These are phyloP conservation scores for Aspergillus hancockii DNA, from an alignment of 495 filamentous ascomycete species.

Conservation along the genomic window DNA sequence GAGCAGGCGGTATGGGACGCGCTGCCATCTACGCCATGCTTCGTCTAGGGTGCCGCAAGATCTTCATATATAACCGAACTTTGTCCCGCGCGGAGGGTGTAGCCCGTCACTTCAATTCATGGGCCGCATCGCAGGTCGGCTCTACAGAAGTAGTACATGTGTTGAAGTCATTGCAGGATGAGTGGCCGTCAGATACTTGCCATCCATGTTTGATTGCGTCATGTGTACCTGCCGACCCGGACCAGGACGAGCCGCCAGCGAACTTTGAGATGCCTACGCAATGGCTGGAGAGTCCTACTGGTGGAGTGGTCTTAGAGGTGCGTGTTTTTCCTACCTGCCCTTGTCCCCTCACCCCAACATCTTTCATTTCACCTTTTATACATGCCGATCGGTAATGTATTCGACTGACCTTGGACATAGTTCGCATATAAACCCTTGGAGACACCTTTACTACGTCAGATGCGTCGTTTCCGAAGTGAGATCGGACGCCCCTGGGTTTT, in stretches of 20 bases:
- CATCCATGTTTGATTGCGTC: conserved; percentile 75
- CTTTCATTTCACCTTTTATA: background rate
- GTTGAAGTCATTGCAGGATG: conserved; percentile 54
- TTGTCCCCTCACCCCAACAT: background rate
- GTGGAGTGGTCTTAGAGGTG: conserved; percentile 78
- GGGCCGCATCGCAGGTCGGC: conserved; percentile 45
- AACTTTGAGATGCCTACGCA: conserved; percentile 74
- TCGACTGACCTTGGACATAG: conserved; percentile 35
- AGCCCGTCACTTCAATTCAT: conserved; percentile 70
- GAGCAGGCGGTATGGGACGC: conserved; percentile 80
- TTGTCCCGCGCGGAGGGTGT: conserved; percentile 61
- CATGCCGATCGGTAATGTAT: background rate
- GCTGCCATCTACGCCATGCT: conserved; percentile 79
- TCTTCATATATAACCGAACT: conserved; percentile 80
- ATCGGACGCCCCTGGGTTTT: conserved; percentile 70
- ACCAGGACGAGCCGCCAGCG: conserved; percentile 62
- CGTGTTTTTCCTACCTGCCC: conserved; percentile 12
- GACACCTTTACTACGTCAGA: conserved; percentile 70
- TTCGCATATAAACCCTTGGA: conserved; percentile 73
- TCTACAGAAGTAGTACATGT: conserved; percentile 59
- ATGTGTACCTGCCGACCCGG: conserved; percentile 70
- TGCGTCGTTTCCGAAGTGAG: conserved; percentile 56
- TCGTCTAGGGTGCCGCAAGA: conserved; percentile 72
- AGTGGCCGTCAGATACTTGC: conserved; percentile 65
- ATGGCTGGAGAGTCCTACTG: conserved; percentile 76